phyloP scores from a whole-genome alignment of 139 green algal species.

The Yamagishiella unicocca region DNA sequence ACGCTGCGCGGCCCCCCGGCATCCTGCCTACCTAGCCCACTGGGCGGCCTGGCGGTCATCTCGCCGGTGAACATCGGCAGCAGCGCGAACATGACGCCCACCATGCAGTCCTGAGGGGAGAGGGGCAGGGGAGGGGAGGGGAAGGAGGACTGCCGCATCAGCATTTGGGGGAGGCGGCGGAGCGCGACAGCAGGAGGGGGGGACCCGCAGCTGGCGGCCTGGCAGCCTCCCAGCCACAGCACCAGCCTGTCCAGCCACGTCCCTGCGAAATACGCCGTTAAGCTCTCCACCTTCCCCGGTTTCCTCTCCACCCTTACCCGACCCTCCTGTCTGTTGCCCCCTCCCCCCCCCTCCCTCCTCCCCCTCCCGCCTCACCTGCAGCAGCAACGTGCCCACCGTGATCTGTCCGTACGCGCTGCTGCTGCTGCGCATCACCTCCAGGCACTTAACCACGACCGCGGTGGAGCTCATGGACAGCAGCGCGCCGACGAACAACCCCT shows the following conservation, averaged over 20 bases:
- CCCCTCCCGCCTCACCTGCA: slow-evolving; percentile 45
- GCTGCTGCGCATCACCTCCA: slow-evolving; percentile 69
- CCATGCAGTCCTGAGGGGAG: slow-evolving; percentile 86
- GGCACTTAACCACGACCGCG: slow-evolving; percentile 93
- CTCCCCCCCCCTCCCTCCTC: neutral
- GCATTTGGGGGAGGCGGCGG: too few relatives aligned
- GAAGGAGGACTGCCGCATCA: too few relatives aligned
- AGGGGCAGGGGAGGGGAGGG: too few relatives aligned
- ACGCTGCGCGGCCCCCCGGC: too few relatives aligned
- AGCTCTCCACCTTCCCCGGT: too few relatives aligned
- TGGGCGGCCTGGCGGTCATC: neutral
- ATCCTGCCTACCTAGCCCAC: neutral
- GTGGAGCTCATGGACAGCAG: slow-evolving; percentile 85
- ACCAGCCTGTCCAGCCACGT: too few relatives aligned
- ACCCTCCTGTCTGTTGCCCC: neutral
- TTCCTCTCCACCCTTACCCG: too few relatives aligned
- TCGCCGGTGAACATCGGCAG: slow-evolving; percentile 83
- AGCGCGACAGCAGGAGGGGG: too few relatives aligned
- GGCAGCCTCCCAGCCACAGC: too few relatives aligned
- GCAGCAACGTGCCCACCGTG: slow-evolving; percentile 72
- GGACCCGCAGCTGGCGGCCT: too few relatives aligned
- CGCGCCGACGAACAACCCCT: slow-evolving; percentile 93
- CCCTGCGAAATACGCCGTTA: too few relatives aligned
- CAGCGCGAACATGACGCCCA: slow-evolving; percentile 96
- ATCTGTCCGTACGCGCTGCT: slow-evolving; percentile 87